Evolutionary conservation across 139 green algal species (phyloP), one percentile per base, ranked within the genome.

Genomic region (Yamagishiella unicocca): DNA sequence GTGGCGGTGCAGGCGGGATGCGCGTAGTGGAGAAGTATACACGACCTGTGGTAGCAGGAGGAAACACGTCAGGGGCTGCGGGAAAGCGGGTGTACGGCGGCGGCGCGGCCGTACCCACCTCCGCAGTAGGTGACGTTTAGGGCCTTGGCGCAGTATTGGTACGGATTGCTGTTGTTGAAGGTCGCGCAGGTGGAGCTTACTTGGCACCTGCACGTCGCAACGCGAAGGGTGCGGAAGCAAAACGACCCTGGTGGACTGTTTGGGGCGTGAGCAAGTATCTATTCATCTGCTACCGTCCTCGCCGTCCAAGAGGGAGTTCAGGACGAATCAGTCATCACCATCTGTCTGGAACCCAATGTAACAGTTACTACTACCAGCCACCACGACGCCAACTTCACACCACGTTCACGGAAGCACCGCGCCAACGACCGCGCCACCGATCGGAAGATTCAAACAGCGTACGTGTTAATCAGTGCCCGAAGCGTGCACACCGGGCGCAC

Each of bases 21-120:
- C 67, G 67, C 4, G 8, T 17, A 35, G 33, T 76, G 67, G 67
- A 46, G 67, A 76, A 76, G 67, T 76, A 76, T 4, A 76, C 67
- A 27, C 67, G 67, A n/a, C 67, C 67, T 76, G 67, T 7, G 8
- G 37, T 4, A 27, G 21, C 35, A 76, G 33, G 4, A 76, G 12
- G 19, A n/a, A 27, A 50, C 37, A 76, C 35, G 35, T 35, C 58
- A n/a, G 24, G 6, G 9, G 14, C 58, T 6, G 58, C 58, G 17
- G 58, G 19, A 22, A 67, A 6, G 58, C 22, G 17, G 19, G 17
- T 9, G 19, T 9, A 6, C 58, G 24, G 17, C 58, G 58, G 17
- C n/a, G 58, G 17, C 6, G 22, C 19, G 6, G 17, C 19, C 19
- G 4, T 4, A 8, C 50, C 5, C 25, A 70, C 75, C 75, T 54